Evolutionary conservation across 129 eudicot genomes (phyloP).

Genomic region (Centella asiatica): DNA sequence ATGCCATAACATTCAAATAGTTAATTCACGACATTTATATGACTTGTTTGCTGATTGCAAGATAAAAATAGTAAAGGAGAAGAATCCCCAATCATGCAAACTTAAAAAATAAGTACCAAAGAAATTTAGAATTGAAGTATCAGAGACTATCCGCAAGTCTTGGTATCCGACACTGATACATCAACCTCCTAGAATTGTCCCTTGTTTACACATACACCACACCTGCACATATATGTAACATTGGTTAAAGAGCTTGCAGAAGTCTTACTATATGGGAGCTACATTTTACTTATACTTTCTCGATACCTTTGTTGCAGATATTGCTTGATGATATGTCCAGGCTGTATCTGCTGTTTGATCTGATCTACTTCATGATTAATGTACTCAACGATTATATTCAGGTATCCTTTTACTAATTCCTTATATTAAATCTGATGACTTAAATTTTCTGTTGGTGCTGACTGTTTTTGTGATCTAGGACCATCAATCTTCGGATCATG

Average conservation of each 20-base stretch:
- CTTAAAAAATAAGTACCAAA: too few species aligned
- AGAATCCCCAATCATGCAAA: too few species aligned
- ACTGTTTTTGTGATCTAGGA: constrained; percentile 35
- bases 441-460: constrained; percentile 3
- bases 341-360: constrained; percentile 69
- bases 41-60: too few species aligned
- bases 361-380: constrained; percentile 44
- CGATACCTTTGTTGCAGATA: constrained; percentile 40
- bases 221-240: neutral
- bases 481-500: constrained; percentile 24
- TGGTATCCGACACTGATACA: too few species aligned
- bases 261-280: neutral
- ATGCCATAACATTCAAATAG: too few species aligned
- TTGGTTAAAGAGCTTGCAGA: neutral
- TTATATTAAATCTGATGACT: neutral
- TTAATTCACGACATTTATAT: too few species aligned
- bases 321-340: constrained; percentile 75
- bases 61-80: too few species aligned
- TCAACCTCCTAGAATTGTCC: too few species aligned
- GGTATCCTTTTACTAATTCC: constrained; percentile 27
- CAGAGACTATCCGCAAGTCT: too few species aligned
- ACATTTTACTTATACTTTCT: neutral
- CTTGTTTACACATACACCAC: too few species aligned
- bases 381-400: constrained; percentile 36
- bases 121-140: too few species aligned